Conservation (phyloP, 352 stramenopile genomes). For the Globisporangium mamillatum region DNA sequence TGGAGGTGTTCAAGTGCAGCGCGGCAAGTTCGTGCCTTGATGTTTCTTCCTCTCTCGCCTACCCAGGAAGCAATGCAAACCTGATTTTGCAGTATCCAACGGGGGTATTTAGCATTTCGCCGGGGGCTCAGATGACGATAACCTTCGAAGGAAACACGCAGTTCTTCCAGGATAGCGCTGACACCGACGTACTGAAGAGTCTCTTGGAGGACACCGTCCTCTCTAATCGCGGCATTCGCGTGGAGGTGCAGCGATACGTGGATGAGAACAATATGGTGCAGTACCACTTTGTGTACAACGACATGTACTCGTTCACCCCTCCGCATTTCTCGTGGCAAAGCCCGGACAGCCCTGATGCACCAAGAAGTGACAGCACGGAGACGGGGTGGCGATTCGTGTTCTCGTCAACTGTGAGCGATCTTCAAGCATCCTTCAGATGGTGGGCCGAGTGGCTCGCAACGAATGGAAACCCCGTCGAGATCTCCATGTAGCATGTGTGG, state of each 20-base stretch:
- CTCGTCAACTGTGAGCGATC: not conserved
- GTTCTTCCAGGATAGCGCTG: not conserved
- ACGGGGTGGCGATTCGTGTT: not conserved
- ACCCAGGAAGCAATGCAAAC: not conserved
- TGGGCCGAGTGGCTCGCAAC: slow-evolving; percentile 6
- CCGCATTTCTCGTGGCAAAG: slow-evolving; percentile 1
- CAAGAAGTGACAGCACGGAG: not conserved
- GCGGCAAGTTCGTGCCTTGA: not conserved
- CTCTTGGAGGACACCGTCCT: slow-evolving; percentile 8
- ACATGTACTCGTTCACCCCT: not conserved
- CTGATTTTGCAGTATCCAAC: not conserved
- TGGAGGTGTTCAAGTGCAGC: slow-evolving; percentile 9
- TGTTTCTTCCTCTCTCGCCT: not conserved
- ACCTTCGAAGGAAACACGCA: not conserved
- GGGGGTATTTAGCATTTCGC: not conserved
- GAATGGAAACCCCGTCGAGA: not conserved
- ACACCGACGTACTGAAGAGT: not conserved
- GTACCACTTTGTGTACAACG: not conserved
- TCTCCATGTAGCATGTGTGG: not conserved
- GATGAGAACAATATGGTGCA: not conserved
- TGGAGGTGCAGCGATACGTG: not conserved
- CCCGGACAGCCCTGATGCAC: not conserved
- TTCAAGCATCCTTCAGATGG: not conserved
- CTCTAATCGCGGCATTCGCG: not conserved
- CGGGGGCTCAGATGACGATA: slow-evolving; percentile 3